These are phyloP conservation scores for Melaleuca quinquenervia DNA, from an alignment of 345 rosid genomes.

Conservation along the genomic window DNA sequence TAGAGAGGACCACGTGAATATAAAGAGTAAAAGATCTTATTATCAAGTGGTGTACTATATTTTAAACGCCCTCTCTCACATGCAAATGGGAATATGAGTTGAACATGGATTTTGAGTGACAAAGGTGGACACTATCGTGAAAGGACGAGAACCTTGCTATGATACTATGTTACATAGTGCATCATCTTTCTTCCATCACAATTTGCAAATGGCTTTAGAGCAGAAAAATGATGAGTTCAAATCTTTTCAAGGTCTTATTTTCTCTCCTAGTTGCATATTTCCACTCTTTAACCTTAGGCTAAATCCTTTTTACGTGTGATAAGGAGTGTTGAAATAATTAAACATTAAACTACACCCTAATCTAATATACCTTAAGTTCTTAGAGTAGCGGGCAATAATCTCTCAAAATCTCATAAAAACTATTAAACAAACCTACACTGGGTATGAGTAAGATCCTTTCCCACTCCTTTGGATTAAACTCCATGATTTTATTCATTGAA, in stretches of 20 bases:
- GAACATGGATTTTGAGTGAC: not conserved
- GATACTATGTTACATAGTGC: not conserved
- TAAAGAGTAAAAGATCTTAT: not conserved
- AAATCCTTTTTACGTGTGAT: accelerated
- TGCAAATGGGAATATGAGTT: not conserved
- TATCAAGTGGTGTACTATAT: accelerated
- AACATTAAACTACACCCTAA: not conserved
- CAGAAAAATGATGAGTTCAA: not conserved
- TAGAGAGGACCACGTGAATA: not conserved
- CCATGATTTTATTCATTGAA: not conserved
- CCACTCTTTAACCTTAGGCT: not conserved
- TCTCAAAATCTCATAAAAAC: not conserved
- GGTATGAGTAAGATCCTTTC: not conserved
- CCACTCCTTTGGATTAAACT: not conserved
- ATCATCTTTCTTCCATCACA: not conserved
- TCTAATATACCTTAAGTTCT: not conserved
- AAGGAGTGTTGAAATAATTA: not conserved
- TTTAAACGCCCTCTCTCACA: not conserved
- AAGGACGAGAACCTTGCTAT: accelerated
- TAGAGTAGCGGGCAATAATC: accelerated
- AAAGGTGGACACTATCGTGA: not conserved
- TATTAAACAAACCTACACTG: not conserved
- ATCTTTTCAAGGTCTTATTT: not conserved
- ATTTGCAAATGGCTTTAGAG: not conserved
- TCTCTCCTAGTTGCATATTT: accelerated